Conservation (phyloP, 1,284 basidiomycete genomes). For the Ustilago vetiveriae region DNA sequence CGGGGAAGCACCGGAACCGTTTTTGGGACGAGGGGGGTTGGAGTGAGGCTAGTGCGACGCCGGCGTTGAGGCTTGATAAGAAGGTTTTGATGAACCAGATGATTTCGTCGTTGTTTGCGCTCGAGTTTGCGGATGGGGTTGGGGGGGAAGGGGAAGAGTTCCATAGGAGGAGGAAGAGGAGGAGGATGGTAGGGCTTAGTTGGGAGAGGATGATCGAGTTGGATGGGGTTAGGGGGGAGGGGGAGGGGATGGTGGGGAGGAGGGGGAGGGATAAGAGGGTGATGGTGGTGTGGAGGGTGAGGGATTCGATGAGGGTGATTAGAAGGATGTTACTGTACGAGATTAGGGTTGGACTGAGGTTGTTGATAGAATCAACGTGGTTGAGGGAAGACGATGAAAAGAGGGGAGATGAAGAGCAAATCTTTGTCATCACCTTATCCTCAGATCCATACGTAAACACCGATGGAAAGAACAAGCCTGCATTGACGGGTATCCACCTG, state of each 20-base stretch:
- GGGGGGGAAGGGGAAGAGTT: constrained; percentile 67
- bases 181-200: constrained; percentile 83
- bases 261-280: background rate
- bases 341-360: constrained; percentile 23
- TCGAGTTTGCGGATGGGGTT: background rate
- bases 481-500: constrained; percentile 10
- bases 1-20: constrained; percentile 67
- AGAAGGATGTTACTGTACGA: constrained; percentile 28
- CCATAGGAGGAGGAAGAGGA: constrained; percentile 86
- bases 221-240: constrained; percentile 2
- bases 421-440: too few species aligned
- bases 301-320: constrained; percentile 21
- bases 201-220: constrained; percentile 77
- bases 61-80: constrained; percentile 58
- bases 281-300: constrained; percentile 15
- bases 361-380: too few species aligned
- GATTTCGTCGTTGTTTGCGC: background rate
- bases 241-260: constrained; percentile 11
- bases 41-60: constrained; percentile 22
- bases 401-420: too few species aligned
- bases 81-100: constrained; percentile 67
- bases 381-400: too few species aligned
- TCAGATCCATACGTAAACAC: constrained; percentile 3
- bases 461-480: constrained; percentile 32
- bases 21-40: background rate